Evolutionary conservation across 108 stramenopile species (phyloP), one percentile per base, ranked within the genome.

Genomic region (Cyclotella kingstonii): DNA sequence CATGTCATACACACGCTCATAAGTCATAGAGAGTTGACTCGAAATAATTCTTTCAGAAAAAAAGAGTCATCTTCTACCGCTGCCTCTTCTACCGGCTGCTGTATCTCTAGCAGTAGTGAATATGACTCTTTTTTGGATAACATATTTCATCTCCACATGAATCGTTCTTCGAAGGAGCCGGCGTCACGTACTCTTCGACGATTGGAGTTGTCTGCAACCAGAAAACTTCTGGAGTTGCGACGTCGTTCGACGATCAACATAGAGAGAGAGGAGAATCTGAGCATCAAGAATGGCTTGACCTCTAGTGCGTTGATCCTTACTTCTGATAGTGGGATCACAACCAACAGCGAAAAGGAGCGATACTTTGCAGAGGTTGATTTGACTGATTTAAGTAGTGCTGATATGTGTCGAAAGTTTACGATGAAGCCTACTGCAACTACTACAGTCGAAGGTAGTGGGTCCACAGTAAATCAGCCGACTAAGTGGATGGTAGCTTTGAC

Each of bases 101-200:
- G n/a, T n/a, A n/a, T n/a, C n/a, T n/a, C n/a, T n/a, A n/a, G n/a
- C n/a, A n/a, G n/a, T n/a, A n/a, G n/a, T n/a, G n/a, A n/a, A n/a
- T n/a, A n/a, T n/a, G n/a, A n/a, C n/a, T n/a, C n/a, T n/a, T n/a
- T n/a, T n/a, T n/a, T n/a, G n/a, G 36, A 60, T 10, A 51, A 60
- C 15, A 31, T 60, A 11, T 53, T 69, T 33, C 52, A 53, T 52
- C 23, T 78, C 0, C 78, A 63, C 36, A 68, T 79, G 72, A 79
- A 79, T 34, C 71, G 78, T 14, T 38, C 59, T 3, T 44, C 72
- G 3, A 38, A 30, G 0, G 78, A 79, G 45, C 7, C 31, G 5
- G 61, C 60, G 6, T 17, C 28, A 14, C 25, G 60, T 15, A 69
- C 78, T 4, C 56, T 79, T n/a, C 50, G 56, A 11, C 50, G 78